These are phyloP conservation scores for Ophiostoma populinum DNA, from an alignment of 2,329 filamentous ascomycete species.

Conservation along the genomic window DNA sequence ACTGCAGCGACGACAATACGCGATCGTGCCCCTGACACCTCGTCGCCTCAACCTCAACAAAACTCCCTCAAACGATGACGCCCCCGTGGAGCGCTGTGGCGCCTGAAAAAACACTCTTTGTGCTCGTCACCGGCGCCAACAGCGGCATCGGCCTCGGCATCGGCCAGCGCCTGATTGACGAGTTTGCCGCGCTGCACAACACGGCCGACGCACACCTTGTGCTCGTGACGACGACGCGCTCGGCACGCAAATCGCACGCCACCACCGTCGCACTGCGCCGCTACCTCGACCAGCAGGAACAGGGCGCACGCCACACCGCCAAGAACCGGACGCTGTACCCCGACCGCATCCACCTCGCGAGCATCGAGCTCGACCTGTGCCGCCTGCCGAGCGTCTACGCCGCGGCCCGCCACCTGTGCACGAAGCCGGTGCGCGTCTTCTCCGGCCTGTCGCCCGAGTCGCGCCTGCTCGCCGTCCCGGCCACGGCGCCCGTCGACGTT, in stretches of 20 bases:
- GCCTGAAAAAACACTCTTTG: slow-evolving; percentile 33
- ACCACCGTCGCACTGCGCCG: slow-evolving; percentile 47
- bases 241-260: slow-evolving; percentile 52
- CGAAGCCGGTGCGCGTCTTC: slow-evolving; percentile 28
- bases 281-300: slow-evolving; percentile 31
- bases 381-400: slow-evolving; percentile 32
- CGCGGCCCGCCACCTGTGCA: slow-evolving; percentile 29
- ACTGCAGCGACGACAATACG: no score
- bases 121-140: slow-evolving; percentile 73
- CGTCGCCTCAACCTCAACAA: no score
- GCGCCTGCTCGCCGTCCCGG: slow-evolving; percentile 10
- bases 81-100: slow-evolving; percentile 21
- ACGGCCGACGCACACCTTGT: slow-evolving; percentile 53
- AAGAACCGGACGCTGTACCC: slow-evolving; percentile 24
- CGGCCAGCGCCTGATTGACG: slow-evolving; percentile 71
- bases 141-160: slow-evolving; percentile 80
- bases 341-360: slow-evolving; percentile 38
- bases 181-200: slow-evolving; percentile 59
- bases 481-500: slow-evolving; percentile 14
- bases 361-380: slow-evolving; percentile 43
- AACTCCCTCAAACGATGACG: neutral
- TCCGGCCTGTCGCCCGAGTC: slow-evolving; percentile 6
- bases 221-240: slow-evolving; percentile 71
- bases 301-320: slow-evolving; percentile 22
- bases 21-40: no score